Conservation (phyloP, 2,329 filamentous ascomycete genomes). For the Trichoderma aggressivum region DNA sequence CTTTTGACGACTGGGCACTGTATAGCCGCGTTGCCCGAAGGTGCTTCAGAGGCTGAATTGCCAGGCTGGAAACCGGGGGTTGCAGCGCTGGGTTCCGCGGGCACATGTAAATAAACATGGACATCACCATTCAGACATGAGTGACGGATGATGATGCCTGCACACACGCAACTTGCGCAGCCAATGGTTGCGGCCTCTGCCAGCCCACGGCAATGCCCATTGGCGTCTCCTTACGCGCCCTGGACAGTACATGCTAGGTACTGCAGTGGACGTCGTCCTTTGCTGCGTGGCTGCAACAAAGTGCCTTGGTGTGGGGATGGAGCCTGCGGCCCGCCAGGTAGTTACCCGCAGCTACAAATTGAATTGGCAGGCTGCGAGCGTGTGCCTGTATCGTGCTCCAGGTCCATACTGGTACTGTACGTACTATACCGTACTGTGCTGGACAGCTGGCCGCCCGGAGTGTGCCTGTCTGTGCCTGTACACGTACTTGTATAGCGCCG, state of each 20-base stretch:
- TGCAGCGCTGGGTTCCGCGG: conserved; percentile 8
- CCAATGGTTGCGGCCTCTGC: neutral
- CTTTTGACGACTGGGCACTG: neutral
- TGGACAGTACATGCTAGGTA: neutral
- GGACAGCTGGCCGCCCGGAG: neutral
- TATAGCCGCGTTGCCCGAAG: neutral
- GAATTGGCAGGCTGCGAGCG: neutral
- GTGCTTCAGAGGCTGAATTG: neutral
- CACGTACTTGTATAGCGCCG: neutral
- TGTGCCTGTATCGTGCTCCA: neutral
- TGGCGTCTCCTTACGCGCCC: neutral
- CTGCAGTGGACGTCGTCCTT: neutral
- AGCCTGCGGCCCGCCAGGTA: neutral
- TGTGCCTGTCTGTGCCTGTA: neutral
- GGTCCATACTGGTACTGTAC: neutral
- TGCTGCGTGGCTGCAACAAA: neutral
- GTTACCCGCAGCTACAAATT: neutral
- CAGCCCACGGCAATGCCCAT: neutral
- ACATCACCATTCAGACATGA: neutral
- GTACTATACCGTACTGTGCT: neutral
- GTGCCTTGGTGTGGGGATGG: neutral
- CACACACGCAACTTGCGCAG: neutral
- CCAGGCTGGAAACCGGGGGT: conserved; percentile 2
- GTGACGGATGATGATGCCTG: neutral
- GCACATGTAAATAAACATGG: conserved; percentile 11